Base-by-base conservation (phyloP, 306 rosid species). In the Hippophae tibetana region DNA sequence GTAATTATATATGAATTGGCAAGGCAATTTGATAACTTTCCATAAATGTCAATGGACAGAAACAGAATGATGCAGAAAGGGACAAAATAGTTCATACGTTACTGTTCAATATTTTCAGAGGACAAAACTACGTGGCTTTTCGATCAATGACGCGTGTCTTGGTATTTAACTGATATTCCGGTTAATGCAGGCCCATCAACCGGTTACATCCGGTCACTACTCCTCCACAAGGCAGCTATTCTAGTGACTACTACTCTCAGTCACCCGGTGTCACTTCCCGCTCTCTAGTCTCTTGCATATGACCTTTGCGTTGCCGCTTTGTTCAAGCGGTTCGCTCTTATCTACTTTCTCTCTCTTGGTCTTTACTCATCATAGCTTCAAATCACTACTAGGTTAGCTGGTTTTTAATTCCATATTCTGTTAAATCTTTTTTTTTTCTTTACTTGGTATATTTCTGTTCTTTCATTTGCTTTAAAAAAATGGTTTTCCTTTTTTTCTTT, bases 161-260 rank as follows among this genome's bases (percentile, higher is more conserved):
- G 11, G 6, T 6, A 14, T 5, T 6, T 47, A 18, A 71, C 70
- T 60, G 25, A 52, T 11, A 26, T 6, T 13, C 68, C 64, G 47
- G 68, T 66, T 10, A 38, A 52, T 14, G 12, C 13, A 18, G 53
- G 13, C 31, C 58, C 44, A 1, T 2, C 2, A 67, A 62, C 73
- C 54, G 52, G 57, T 27, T 9, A 18, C 50, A 67, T 61, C 78
- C 78, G 43, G 69, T 73, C 61, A 40, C 45, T 54, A 45, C 52
- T 10, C 41, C 10, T 31, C 8, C 48, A 40, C 6, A 8, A 9
- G 9, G 7, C 68, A 27, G 38, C 38, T 27, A 27, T 27, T 27
- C 38, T 27, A 27, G 38, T 27, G 38, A 27, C 38, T 27, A 27
- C 3, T 56, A 10, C 54, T 10, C 40, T 2, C 54, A 5, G 7